Evolutionary conservation across 1,284 basidiomycete species (phyloP).

Genomic region (Moniliella sp.): DNA sequence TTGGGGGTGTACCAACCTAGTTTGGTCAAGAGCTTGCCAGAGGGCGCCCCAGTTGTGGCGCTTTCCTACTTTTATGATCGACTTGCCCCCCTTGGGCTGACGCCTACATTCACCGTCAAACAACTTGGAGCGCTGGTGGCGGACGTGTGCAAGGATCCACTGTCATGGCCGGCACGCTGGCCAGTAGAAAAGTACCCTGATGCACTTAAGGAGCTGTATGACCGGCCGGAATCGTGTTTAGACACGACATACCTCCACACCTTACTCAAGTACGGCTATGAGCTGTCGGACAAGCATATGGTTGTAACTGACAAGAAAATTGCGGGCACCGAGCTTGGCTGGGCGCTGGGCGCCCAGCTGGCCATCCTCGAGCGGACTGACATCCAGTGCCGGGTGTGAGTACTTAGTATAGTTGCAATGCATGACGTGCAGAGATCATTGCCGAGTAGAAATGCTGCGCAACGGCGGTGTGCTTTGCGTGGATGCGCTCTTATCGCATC

Average conservation of each 20-base stretch:
- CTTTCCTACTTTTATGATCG: constrained; percentile 90
- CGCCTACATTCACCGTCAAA: constrained; percentile 14
- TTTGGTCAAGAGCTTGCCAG: constrained; percentile 60
- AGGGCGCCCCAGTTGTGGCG: constrained; percentile 29
- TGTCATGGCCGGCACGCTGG: constrained; percentile 8
- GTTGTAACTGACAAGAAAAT: constrained; percentile 50
- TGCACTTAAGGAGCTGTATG: constrained; percentile 55
- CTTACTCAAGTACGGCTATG: constrained; percentile 46
- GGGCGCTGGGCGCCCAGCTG: constrained; percentile 62
- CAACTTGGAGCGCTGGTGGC: constrained; percentile 14
- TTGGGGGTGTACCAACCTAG: constrained; percentile 90
- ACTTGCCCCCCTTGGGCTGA: constrained; percentile 52
- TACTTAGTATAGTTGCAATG: no score
- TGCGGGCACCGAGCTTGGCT: constrained; percentile 74
- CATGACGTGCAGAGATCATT: no score
- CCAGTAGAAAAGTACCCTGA: constrained; percentile 15
- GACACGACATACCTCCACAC: constrained; percentile 88
- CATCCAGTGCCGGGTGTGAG: constrained; percentile 10
- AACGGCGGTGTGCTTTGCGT: no score
- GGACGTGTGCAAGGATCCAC: constrained; percentile 11
- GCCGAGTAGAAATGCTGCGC: no score
- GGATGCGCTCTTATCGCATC: no score
- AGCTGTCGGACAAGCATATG: constrained; percentile 43
- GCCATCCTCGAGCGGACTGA: constrained; percentile 16
- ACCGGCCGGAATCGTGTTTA: constrained; percentile 74